Conservation (phyloP, 2,329 filamentous ascomycete species). For the Phyllosticta citribraziliensis region DNA sequence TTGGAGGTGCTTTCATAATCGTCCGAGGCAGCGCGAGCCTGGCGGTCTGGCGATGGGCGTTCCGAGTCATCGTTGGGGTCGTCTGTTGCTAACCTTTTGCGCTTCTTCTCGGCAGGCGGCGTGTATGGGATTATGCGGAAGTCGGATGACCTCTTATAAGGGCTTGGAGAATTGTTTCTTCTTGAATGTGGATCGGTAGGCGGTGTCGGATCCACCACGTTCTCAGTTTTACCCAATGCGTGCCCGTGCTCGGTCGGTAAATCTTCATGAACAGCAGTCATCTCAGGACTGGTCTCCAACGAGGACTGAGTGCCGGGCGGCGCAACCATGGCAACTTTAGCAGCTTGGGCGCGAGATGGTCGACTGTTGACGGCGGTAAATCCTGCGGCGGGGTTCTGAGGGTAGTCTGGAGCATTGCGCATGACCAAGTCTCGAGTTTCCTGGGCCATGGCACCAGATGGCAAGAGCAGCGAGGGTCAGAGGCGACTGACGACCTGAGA, state of each 20-base stretch:
- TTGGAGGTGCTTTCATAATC: neutral
- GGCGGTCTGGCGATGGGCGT: neutral
- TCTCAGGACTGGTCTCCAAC: neutral
- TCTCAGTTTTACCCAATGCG: neutral
- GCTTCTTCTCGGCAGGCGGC: neutral
- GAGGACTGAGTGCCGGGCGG: neutral
- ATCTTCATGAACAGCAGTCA: neutral
- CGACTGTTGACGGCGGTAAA: conserved; percentile 10
- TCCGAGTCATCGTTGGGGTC: neutral
- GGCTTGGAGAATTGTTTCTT: neutral
- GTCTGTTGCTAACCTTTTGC: neutral
- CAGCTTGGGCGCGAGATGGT: neutral
- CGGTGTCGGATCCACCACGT: neutral
- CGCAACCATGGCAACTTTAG: neutral
- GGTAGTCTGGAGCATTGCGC: neutral
- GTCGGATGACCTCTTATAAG: neutral
- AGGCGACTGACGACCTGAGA: neutral
- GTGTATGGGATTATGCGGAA: neutral
- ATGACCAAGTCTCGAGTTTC: neutral
- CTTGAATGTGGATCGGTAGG: neutral
- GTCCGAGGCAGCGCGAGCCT: neutral
- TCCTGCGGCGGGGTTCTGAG: neutral
- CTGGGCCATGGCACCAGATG: neutral
- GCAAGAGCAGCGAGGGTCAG: neutral
- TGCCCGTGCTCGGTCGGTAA: neutral